Evolutionary conservation across 2,329 filamentous ascomycete genomes (phyloP).

Genomic region (Paraphaeosphaeria minitans): DNA sequence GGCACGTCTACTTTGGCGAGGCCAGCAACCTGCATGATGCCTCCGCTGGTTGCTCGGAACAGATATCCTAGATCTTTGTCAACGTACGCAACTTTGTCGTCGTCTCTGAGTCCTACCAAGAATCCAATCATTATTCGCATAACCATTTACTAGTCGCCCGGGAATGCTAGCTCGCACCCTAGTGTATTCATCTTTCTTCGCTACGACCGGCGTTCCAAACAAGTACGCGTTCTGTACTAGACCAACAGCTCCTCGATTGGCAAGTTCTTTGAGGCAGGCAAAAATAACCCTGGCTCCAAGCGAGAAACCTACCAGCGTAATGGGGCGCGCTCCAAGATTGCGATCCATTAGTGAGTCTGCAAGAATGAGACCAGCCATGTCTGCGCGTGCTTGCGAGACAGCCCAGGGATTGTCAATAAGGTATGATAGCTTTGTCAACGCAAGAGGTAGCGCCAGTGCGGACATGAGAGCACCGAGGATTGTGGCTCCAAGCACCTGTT

Average conservation of each 20-base stretch:
- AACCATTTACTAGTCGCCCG: conserved; percentile 94
- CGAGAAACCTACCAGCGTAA: conserved; percentile 94
- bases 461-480: conserved; percentile 90
- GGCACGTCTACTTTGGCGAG: conserved; percentile 79
- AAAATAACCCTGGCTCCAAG: conserved; percentile 92
- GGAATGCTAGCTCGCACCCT: conserved; percentile 81
- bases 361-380: conserved; percentile 85
- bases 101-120: conserved; percentile 58
- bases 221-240: conserved; percentile 94
- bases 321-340: conserved; percentile 86
- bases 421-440: conserved; percentile 91
- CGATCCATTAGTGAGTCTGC: conserved; percentile 92
- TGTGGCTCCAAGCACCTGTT: conserved; percentile 91
- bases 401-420: conserved; percentile 98
- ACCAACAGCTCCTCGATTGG: conserved; percentile 80
- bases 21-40: conserved; percentile 86
- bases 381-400: conserved; percentile 91
- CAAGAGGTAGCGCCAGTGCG: conserved; percentile 86
- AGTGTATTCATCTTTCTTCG: conserved; percentile 87
- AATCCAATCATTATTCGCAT: conserved; percentile 96
- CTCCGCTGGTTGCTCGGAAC: conserved; percentile 91
- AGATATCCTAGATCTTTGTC: conserved; percentile 66
- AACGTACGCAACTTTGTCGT: conserved; percentile 5
- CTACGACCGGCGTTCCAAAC: conserved; percentile 90
- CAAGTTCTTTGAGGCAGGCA: conserved; percentile 84